Conservation (phyloP, 2,329 filamentous ascomycete genomes). For the Nannizzia gypsea region DNA sequence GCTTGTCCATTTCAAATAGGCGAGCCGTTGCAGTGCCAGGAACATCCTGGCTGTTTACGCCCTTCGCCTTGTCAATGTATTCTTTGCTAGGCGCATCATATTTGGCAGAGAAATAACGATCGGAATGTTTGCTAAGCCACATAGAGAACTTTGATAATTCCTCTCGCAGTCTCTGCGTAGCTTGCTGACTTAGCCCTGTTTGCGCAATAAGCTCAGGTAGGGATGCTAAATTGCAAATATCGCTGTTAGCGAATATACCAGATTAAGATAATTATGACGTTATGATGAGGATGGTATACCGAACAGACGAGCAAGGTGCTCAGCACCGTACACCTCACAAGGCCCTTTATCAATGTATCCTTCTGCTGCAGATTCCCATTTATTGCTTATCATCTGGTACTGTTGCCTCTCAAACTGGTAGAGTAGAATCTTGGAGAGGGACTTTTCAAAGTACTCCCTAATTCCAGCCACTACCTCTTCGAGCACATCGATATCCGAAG, state of each 20-base stretch:
- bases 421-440: slow-evolving; percentile 73
- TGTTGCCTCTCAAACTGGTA: slow-evolving; percentile 92
- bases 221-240: slow-evolving; percentile 47
- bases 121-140: slow-evolving; percentile 69
- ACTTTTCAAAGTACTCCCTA: slow-evolving; percentile 88
- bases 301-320: slow-evolving; percentile 79
- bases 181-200: slow-evolving; percentile 94
- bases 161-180: slow-evolving; percentile 74
- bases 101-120: slow-evolving; percentile 55
- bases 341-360: slow-evolving; percentile 59
- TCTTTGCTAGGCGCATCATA: slow-evolving; percentile 34
- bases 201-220: slow-evolving; percentile 90
- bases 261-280: neutral
- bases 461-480: slow-evolving; percentile 80
- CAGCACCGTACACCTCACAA: slow-evolving; percentile 78
- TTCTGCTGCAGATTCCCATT: slow-evolving; percentile 52
- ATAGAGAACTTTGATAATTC: slow-evolving; percentile 76
- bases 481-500: slow-evolving; percentile 61
- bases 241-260: slow-evolving; percentile 2
- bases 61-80: slow-evolving; percentile 26
- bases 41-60: slow-evolving; percentile 11
- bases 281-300: slow-evolving; percentile 44
- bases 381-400: slow-evolving; percentile 63
- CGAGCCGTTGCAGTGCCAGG: slow-evolving; percentile 26
- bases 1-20: slow-evolving; percentile 13